phyloP scores from a whole-genome alignment of 2,329 filamentous ascomycete genomes.

The Fusarium staphyleae region DNA sequence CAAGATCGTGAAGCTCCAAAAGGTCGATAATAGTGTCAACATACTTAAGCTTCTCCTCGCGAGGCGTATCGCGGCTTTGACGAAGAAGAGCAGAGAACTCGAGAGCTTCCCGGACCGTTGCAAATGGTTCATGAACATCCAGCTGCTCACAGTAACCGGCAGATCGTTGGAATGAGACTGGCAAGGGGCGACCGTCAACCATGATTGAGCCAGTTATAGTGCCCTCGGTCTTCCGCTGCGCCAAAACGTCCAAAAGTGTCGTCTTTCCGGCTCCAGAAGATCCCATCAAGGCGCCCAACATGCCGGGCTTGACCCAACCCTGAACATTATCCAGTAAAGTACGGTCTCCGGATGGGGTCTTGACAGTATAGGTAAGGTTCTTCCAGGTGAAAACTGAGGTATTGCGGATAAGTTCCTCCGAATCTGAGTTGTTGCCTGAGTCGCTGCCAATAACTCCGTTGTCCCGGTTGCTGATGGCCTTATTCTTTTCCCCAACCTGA shows the following conservation, averaged over 20 bases:
- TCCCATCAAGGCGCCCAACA: conserved; percentile 80
- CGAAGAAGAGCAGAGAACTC: conserved; percentile 77
- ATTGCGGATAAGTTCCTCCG: conserved; percentile 61
- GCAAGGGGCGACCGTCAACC: conserved; percentile 75
- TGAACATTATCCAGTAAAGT: conserved; percentile 79
- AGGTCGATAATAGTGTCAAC: conserved; percentile 80
- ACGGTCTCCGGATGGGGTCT: conserved; percentile 66
- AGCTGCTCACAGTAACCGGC: conserved; percentile 84
- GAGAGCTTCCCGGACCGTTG: conserved; percentile 79
- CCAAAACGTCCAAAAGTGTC: conserved; percentile 82
- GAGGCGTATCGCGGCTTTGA: conserved; percentile 69
- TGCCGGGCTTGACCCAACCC: conserved; percentile 84
- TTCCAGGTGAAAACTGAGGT: conserved; percentile 78
- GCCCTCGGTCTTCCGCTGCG: conserved; percentile 80
- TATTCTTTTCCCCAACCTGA: conserved; percentile 41
- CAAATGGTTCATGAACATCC: conserved; percentile 76
- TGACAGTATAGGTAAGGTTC: conserved; percentile 73
- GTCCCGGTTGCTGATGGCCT: conserved; percentile 1
- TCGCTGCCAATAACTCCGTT: conserved; percentile 24
- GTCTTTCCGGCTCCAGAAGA: conserved; percentile 86
- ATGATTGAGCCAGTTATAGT: conserved; percentile 77
- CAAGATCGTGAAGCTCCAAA: conserved; percentile 57
- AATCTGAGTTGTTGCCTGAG: conserved; percentile 33
- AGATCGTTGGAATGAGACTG: conserved; percentile 78
- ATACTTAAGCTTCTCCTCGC: conserved; percentile 75